These are phyloP conservation scores for Pseudovirgaria hyperparasitica DNA, from an alignment of 2,329 filamentous ascomycete genomes.

Conservation along the genomic window DNA sequence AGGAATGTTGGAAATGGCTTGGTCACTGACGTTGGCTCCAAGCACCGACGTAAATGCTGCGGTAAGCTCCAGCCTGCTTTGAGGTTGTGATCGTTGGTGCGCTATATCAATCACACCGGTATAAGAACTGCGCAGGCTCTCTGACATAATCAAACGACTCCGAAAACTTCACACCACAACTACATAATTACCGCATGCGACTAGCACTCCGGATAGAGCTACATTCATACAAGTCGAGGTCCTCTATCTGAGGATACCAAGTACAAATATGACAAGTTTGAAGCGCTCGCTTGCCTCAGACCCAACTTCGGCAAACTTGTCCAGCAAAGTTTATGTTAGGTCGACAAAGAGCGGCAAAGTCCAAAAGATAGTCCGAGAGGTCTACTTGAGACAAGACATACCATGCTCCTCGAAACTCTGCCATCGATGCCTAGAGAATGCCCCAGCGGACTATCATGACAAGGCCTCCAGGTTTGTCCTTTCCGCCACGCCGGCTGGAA, in stretches of 20 bases:
- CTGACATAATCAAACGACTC: no score
- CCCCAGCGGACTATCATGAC: constrained; percentile 67
- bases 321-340: constrained; percentile 89
- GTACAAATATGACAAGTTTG: constrained; percentile 48
- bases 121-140: no score
- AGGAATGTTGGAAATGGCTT: no score
- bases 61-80: no score
- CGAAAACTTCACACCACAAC: no score
- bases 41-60: no score
- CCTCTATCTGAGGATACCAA: not conserved
- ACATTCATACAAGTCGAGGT: no score
- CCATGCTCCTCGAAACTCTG: constrained; percentile 92
- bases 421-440: constrained; percentile 56
- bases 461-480: constrained; percentile 68
- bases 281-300: constrained; percentile 44
- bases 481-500: constrained; percentile 76
- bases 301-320: constrained; percentile 57
- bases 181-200: no score
- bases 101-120: no score
- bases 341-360: constrained; percentile 95
- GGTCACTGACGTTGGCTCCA: no score
- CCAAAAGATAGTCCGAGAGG: constrained; percentile 94
- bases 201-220: no score
- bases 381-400: constrained; percentile 93
- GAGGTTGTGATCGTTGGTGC: no score